phyloP scores from a whole-genome alignment of 148 eudicot species.

The Euryodendron excelsum region DNA sequence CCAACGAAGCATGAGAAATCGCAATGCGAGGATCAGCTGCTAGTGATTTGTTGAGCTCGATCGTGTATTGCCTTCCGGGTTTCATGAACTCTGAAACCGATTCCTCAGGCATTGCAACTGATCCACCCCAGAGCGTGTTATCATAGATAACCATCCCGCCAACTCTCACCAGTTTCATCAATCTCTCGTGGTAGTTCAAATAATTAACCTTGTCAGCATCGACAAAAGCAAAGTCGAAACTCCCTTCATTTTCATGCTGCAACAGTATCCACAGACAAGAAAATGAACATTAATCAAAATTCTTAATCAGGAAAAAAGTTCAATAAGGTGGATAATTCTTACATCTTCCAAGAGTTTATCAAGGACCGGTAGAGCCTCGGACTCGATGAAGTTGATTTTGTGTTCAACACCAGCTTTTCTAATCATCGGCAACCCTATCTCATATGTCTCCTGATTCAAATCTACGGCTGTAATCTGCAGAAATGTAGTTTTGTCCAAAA shows the following conservation, averaged over 20 bases:
- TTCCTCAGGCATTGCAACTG: slow-evolving; percentile 38
- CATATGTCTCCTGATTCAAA: slow-evolving; percentile 28
- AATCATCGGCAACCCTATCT: slow-evolving; percentile 58
- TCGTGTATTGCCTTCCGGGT: slow-evolving; percentile 1
- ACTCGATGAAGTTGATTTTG: slow-evolving; percentile 49
- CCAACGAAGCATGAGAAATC: slow-evolving; percentile 47
- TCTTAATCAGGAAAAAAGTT: background rate
- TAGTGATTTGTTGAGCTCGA: slow-evolving; percentile 38
- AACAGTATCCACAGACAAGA: background rate
- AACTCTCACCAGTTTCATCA: slow-evolving; percentile 49
- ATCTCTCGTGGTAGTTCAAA: slow-evolving; percentile 49
- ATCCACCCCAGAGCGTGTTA: slow-evolving; percentile 53
- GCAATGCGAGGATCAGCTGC: slow-evolving; percentile 53
- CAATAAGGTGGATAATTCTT: background rate
- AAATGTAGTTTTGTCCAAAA: background rate
- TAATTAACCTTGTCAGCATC: slow-evolving; percentile 64
- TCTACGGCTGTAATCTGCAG: slow-evolving; percentile 53
- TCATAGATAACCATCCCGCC: slow-evolving; percentile 62
- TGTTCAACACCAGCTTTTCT: slow-evolving; percentile 48
- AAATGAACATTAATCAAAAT: background rate
- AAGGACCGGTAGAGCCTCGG: slow-evolving; percentile 40
- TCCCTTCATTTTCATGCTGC: slow-evolving; percentile 44
- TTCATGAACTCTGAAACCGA: slow-evolving; percentile 21
- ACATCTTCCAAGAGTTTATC: slow-evolving; percentile 40
- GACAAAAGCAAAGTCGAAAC: slow-evolving; percentile 63